Base-by-base conservation (phyloP, 2,329 filamentous ascomycete genomes). In the Fusarium lyarnte region DNA sequence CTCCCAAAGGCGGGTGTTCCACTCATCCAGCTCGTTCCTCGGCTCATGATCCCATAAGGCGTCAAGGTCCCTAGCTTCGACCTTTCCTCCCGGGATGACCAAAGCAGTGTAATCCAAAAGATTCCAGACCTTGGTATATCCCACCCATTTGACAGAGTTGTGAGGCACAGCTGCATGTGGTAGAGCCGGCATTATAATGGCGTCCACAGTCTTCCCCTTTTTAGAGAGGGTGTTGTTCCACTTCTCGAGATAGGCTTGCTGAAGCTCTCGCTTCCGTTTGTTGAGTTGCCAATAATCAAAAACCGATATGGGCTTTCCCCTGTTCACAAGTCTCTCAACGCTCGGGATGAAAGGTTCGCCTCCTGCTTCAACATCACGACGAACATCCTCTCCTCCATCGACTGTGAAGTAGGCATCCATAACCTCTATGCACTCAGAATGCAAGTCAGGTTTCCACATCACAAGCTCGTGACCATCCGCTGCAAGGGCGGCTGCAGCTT, bases 221-320 rank as follows among this genome's bases (percentile, higher is more conserved):
- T 38, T 68, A 0, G 81, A 87, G 21, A 75, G 80, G 2, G 82
- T 79, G 0, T 77, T 76, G 47, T 86, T 86, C 90, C 89, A 92
- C 63, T 89, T 87, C 53, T 89, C 84, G 2, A 91, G 82, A 61
- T 90, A 91, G 2, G 69, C 70, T 27, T 79, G 76, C 31, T 79
- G 77, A 0, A 78, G 52, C 1, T 80, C 81, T 31, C 83, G 63
- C 74, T 91, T 92, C 31, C 84, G 83, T 66, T 83, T 87, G 79
- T 91, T 92, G 11, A 92, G 82, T 72, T 91, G 89, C 90, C 90
- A 92, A 79, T 92, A 92, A 8, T 90, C 83, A 63, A 88, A 91
- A 1, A 91, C 88, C 0, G 88, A 90, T 19, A 91, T 88, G 2
- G 88, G 77, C 16, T 83, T 72, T 4, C 84, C 87, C 0, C 84